phyloP scores from a whole-genome alignment of 352 stramenopile genomes.

The Aphanomyces euteiches region DNA sequence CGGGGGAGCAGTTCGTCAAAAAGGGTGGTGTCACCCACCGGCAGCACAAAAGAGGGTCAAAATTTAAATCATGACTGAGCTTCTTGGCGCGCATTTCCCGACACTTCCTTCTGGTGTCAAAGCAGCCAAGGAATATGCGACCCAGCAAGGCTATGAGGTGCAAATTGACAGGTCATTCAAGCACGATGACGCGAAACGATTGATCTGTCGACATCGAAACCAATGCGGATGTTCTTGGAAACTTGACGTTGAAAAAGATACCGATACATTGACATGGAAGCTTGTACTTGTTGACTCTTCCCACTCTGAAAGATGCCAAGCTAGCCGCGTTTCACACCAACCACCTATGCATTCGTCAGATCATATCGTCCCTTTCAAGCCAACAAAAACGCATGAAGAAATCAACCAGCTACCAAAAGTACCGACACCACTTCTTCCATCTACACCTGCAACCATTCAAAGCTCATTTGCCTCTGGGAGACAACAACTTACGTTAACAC shows the following conservation, averaged over 20 bases:
- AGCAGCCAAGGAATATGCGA: constrained; percentile 24
- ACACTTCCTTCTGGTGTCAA: constrained; percentile 17
- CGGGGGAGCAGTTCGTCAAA: constrained; percentile 20
- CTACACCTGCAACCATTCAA: too few species aligned
- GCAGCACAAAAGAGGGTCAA: constrained; percentile 1
- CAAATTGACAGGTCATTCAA: constrained; percentile 26
- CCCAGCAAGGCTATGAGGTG: not conserved
- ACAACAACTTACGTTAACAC: constrained; percentile 7
- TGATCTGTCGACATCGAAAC: constrained; percentile 21
- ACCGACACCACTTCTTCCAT: too few species aligned
- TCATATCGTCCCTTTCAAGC: too few species aligned
- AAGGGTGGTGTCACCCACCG: constrained; percentile 6
- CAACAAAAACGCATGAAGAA: too few species aligned
- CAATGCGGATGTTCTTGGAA: constrained; percentile 18
- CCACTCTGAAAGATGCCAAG: constrained; percentile 19
- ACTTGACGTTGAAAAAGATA: constrained; percentile 13
- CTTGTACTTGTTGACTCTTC: not conserved
- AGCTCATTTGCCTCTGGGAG: not conserved
- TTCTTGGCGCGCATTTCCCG: constrained; percentile 2
- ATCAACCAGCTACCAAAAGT: too few species aligned
- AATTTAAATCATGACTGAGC: not conserved
- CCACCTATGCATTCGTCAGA: not conserved
- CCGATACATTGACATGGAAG: not conserved
- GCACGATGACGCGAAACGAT: constrained; percentile 20
- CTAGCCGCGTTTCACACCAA: not conserved